Evolutionary conservation across 2,329 filamentous ascomycete species (phyloP).

Genomic region (Paraconiothyrium brasiliense): DNA sequence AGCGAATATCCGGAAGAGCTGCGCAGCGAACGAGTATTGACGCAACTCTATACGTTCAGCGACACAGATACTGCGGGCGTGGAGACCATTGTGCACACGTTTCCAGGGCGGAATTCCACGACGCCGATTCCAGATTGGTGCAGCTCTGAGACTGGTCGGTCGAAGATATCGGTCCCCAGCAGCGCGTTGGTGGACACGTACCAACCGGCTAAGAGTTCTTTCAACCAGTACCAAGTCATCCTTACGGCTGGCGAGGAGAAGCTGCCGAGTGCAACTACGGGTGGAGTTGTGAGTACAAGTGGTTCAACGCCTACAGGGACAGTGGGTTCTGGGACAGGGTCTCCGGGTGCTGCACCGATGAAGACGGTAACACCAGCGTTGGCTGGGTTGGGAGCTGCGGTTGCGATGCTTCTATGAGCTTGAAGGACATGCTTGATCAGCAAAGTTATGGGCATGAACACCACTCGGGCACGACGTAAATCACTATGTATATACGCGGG

Average conservation of each 20-base stretch:
- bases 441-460: background rate
- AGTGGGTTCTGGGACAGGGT: background rate
- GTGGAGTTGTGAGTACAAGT: background rate
- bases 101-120: background rate
- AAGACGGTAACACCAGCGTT: slow-evolving; percentile 6
- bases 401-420: slow-evolving; percentile 4
- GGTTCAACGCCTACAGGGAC: slow-evolving; percentile 1
- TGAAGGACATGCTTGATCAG: background rate
- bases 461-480: background rate
- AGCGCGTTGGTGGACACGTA: background rate
- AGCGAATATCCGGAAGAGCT: background rate
- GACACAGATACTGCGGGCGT: background rate
- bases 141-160: background rate
- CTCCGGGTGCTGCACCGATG: slow-evolving; percentile 1
- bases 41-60: background rate
- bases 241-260: slow-evolving; percentile 12
- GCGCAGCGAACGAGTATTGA: background rate
- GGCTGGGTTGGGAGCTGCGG: slow-evolving; percentile 10
- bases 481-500: background rate
- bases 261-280: slow-evolving; percentile 7
- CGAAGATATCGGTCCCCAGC: background rate
- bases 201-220: background rate
- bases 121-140: background rate
- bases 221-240: background rate
- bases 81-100: background rate